Evolutionary conservation across 192 early-diverging fungal genomes (phyloP), one percentile per base, ranked within the genome.

Genomic region (Coemansia sp.): DNA sequence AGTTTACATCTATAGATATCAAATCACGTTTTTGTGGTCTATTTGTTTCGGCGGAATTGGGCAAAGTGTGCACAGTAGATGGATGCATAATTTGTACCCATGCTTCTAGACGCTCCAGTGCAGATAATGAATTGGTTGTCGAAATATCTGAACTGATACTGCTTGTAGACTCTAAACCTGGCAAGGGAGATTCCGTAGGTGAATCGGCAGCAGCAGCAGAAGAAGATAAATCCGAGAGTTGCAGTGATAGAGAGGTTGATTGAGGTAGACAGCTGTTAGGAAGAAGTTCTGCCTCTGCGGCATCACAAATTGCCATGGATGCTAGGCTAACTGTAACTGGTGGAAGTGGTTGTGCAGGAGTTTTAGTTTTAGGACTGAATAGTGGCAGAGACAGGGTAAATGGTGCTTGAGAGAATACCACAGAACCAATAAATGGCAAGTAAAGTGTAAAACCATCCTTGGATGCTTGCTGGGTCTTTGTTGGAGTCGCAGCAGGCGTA

Each of bases 221-320:
- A 27, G 27, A 27, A 29, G 52, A 61, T 44, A 9, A 38, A 18
- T 9, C 38, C 55, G 18, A 24, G 10, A 24, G 5, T 27, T 57
- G 29, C 16, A 24, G 15, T 9, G 24, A 47, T 2, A 18, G 69
- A 29, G 57, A 29, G 27, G 7, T 38, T 13, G 46, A 65, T 12
- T 63, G 52, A 18, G 73, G 43, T 5, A 46, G 8, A 24, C 78
- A 80, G 44, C 61, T 40, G 10, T 46, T 53, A n/a, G 78, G 78
- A 13, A 53, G 40, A 31, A 63, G 52, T 33, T 72, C 68, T 3
- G 65, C 34, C 2, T 61, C 72, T 0, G 36, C 31, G 9, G 73
- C 73, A 49, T 81, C 79, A 38, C 79, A 81, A 6, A 81, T 70
- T 20, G 34, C 47, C 69, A 81, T 46, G 0, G 47, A 24, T 0